Base-by-base conservation (phyloP, 768 basidiomycete genomes). In the Tylopilus rubrobrunneus region DNA sequence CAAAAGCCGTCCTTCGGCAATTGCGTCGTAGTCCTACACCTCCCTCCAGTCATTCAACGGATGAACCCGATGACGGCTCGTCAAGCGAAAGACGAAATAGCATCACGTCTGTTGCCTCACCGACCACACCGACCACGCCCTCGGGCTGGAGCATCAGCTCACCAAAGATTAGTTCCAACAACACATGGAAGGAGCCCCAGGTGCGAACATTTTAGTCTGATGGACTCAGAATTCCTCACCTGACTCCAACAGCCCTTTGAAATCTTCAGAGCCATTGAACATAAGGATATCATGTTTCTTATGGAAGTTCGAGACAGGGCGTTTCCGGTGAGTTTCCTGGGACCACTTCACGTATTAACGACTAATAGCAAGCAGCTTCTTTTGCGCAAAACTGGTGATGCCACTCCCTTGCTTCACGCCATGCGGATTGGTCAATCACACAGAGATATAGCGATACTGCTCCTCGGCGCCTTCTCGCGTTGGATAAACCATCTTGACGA, bases 401-500 rank as follows among this genome's bases (percentile, higher is more conserved):
- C 85, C 23, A 93, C 93, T 1, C 94, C 95, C 7, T 81, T 98
- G 14, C 80, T 97, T 7, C 92, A 98, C 65, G 92, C 93, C 1
- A 92, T 96, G 79, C 78, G 87, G 23, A 85, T 89, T 28, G 87
- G 89, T 27, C 71, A 77, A 56, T 80, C 82, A 37, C 86, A 92
- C 60, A 76, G 81, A 54, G 93, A 97, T 48, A 82, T 98, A 9
- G 88, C 92, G 4, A 90, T 98, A 55, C 63, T 96, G 5, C 76
- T 98, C 2, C 68, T 97, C 14, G 95, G 95, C 12, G 92, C 95
- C 12, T 85, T 97, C 65, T 94, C 92, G 12, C 83, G 94, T 21
- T 96, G 86, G 76, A 83, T 98, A 51, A 98, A 98, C 67, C 78
- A 89, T 62, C 77, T 97, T 1, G 84, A 89, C 54, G 92, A 92